phyloP scores from a whole-genome alignment of 345 rosid species.

The Ceriops decandra region DNA sequence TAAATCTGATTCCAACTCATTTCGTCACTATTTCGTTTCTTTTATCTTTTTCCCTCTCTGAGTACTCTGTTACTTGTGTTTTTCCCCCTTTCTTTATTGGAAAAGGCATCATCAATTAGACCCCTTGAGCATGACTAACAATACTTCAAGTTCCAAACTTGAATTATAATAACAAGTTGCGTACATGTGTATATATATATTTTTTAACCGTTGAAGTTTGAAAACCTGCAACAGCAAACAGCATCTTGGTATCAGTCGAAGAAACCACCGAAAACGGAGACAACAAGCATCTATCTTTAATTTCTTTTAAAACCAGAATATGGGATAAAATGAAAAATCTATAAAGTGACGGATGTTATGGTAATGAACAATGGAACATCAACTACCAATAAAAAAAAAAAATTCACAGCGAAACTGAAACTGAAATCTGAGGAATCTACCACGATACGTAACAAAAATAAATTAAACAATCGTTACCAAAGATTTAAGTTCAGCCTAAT shows the following conservation, averaged over 20 bases:
- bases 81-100: constrained; percentile 21
- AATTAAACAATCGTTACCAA: constrained; percentile 19
- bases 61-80: constrained; percentile 24
- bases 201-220: constrained; percentile 51
- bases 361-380: constrained; percentile 34
- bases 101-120: constrained; percentile 26
- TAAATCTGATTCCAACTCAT: constrained; percentile 49
- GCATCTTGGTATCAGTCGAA: constrained; percentile 77
- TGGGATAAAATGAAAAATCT: constrained; percentile 42
- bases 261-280: constrained; percentile 68
- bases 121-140: constrained; percentile 22
- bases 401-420: constrained; percentile 33
- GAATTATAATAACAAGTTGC: constrained; percentile 24
- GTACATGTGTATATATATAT: constrained; percentile 2
- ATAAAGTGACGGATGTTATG: constrained; percentile 12
- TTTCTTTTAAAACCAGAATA: constrained; percentile 9
- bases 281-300: constrained; percentile 64
- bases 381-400: constrained; percentile 40
- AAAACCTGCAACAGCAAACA: constrained; percentile 77
- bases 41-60: constrained; percentile 25
- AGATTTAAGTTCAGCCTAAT: not conserved
- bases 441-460: constrained; percentile 35
- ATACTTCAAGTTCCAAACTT: constrained; percentile 62
- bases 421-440: constrained; percentile 44
- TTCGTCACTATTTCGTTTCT: constrained; percentile 18